phyloP scores from a whole-genome alignment of 257 asterid species.

The Solanum bulbocastanum region DNA sequence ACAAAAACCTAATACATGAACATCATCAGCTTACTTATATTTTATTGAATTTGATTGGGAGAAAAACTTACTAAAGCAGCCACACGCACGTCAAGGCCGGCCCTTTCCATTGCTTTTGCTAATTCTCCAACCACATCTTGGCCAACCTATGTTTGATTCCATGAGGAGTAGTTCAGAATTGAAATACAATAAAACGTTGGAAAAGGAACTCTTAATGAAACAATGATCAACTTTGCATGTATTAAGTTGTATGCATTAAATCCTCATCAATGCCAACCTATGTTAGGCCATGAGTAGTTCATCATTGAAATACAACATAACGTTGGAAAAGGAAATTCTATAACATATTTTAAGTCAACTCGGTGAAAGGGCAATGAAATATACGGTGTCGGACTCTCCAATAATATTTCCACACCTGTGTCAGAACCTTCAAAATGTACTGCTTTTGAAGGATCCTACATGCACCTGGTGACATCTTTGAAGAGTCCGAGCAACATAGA shows the following conservation, averaged over 20 bases:
- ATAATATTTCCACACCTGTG: neutral
- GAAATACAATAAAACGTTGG: neutral
- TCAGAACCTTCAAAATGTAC: neutral
- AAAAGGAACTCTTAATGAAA: neutral
- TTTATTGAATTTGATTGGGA: neutral
- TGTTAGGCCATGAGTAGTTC: neutral
- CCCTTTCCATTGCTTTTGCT: slow-evolving; percentile 73
- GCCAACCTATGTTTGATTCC: slow-evolving; percentile 48
- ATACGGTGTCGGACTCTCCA: neutral
- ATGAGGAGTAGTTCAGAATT: neutral
- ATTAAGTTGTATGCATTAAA: neutral
- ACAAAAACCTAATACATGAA: neutral
- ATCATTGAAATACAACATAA: neutral
- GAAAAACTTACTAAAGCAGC: slow-evolving; percentile 59
- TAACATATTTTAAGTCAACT: neutral
- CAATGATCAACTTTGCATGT: neutral
- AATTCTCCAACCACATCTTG: slow-evolving; percentile 72
- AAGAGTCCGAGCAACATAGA: neutral
- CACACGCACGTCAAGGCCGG: slow-evolving; percentile 72
- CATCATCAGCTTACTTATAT: neutral
- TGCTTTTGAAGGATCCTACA: neutral
- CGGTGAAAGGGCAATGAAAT: neutral
- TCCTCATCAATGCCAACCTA: slow-evolving; percentile 32
- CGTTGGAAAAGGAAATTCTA: neutral
- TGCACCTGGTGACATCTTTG: neutral